Conservation (phyloP, 2,329 filamentous ascomycete genomes). For the Penicillium sclerotiorum region DNA sequence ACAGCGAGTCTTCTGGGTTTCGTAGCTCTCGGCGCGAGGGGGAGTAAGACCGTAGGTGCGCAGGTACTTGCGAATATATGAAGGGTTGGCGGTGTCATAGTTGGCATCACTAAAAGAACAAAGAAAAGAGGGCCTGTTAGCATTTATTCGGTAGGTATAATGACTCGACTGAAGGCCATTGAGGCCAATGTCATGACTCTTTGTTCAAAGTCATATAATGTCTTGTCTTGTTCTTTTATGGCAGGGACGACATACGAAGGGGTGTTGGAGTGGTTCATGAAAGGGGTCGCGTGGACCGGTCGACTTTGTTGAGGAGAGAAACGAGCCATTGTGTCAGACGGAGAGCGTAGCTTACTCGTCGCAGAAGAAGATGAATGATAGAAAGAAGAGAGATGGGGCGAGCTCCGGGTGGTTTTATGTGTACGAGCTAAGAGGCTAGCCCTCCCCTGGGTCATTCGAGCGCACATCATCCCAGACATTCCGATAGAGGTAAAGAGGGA, state of each 20-base stretch:
- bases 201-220: no score
- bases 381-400: slow-evolving; percentile 20
- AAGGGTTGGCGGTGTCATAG: slow-evolving; percentile 53
- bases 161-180: no score
- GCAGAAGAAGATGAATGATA: slow-evolving; percentile 24
- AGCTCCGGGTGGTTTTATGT: slow-evolving; percentile 37
- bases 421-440: slow-evolving; percentile 32
- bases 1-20: slow-evolving; percentile 53
- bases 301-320: slow-evolving; percentile 39
- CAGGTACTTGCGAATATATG: slow-evolving; percentile 55
- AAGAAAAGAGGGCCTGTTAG: no score
- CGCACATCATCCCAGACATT: slow-evolving; percentile 34
- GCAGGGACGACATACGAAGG: slow-evolving; percentile 32
- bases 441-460: slow-evolving; percentile 33
- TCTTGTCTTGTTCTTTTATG: background rate
- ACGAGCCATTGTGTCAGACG: slow-evolving; percentile 38
- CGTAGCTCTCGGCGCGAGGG: slow-evolving; percentile 52
- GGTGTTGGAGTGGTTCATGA: slow-evolving; percentile 33
- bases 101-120: slow-evolving; percentile 41
- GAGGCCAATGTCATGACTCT: slow-evolving; percentile 1
- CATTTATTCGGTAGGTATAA: no score
- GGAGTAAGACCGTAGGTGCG: slow-evolving; percentile 55
- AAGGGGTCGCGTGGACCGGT: slow-evolving; percentile 39
- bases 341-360: slow-evolving; percentile 28
- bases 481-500: slow-evolving; percentile 57